Evolutionary conservation across 352 stramenopile genomes (phyloP).

Genomic region (Phytophthora cactorum): DNA sequence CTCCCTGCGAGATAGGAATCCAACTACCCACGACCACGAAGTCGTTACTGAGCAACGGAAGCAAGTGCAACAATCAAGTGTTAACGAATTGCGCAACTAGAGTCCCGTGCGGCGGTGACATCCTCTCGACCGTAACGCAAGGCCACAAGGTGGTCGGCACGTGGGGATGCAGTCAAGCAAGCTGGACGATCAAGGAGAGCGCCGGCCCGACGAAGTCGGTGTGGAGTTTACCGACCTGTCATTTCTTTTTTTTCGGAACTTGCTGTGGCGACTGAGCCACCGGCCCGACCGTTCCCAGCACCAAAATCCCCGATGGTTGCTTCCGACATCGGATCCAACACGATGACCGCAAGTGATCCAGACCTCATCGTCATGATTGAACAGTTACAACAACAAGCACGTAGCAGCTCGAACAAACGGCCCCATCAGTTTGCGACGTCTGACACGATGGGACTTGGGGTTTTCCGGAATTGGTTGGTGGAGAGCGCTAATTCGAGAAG

Average conservation of each 20-base stretch:
- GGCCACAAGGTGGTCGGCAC: not conserved
- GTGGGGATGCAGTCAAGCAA: not conserved
- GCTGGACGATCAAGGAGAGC: not conserved
- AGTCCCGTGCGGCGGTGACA: no score
- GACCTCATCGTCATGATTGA: not conserved
- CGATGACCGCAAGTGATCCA: not conserved
- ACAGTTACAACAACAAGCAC: not conserved
- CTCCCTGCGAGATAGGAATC: no score
- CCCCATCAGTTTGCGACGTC: no score
- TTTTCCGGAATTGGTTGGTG: no score
- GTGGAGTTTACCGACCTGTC: not conserved
- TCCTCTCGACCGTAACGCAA: no score
- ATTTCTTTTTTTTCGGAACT: not conserved
- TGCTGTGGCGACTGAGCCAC: not conserved
- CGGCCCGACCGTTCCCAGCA: not conserved
- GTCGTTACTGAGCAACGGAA: not conserved
- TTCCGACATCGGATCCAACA: no score
- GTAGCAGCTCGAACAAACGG: not conserved
- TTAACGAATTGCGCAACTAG: not conserved
- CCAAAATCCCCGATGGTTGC: no score
- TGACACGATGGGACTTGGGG: no score
- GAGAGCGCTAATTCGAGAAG: no score
- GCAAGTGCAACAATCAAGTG: not conserved
- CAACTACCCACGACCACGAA: not conserved
- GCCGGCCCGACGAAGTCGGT: not conserved